phyloP scores from a whole-genome alignment of 2,329 filamentous ascomycete species.

The Trichoderma atrobrunneum region DNA sequence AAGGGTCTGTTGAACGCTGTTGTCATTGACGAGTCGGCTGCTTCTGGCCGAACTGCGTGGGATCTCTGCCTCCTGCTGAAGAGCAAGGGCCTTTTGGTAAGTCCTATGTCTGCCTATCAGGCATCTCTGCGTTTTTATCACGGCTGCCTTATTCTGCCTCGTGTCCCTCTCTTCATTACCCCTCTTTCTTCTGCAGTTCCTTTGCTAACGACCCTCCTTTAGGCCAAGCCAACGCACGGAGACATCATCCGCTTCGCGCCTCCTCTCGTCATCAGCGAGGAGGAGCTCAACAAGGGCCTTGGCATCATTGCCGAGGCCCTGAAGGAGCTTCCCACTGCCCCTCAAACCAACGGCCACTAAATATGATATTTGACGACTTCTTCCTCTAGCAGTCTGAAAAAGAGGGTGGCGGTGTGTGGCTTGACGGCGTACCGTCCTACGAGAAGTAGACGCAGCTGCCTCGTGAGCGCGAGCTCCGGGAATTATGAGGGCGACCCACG shows the following conservation, averaged over 20 bases:
- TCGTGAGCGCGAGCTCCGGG: conserved; percentile 27
- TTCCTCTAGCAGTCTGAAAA: conserved; percentile 3
- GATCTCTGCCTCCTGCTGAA: conserved; percentile 95
- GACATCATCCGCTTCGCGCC: conserved; percentile 99
- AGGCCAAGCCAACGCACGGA: conserved; percentile 98
- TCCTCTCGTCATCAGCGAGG: conserved; percentile 88
- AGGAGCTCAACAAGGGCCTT: conserved; percentile 75
- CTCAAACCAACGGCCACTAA: conserved; percentile 40
- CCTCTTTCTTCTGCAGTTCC: not conserved
- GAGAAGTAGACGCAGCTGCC: conserved; percentile 20
- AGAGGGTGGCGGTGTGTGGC: not conserved
- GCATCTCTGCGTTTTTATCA: not conserved
- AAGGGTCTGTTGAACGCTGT: conserved; percentile 95
- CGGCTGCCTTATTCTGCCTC: not conserved
- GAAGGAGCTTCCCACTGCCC: conserved; percentile 68
- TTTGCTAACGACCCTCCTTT: conserved; percentile 17
- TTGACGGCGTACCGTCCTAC: conserved; percentile 16
- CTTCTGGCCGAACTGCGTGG: conserved; percentile 86
- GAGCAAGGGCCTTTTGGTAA: conserved; percentile 87
- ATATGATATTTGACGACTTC: not conserved
- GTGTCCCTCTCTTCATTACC: not conserved
- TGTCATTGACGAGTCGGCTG: conserved; percentile 86
- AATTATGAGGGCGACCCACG: conserved; percentile 17
- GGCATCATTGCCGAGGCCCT: conserved; percentile 78
- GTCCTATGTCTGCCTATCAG: conserved; percentile 32